Evolutionary conservation across 805 yeast species (phyloP).

Genomic region (Wickerhamomyces alni): DNA sequence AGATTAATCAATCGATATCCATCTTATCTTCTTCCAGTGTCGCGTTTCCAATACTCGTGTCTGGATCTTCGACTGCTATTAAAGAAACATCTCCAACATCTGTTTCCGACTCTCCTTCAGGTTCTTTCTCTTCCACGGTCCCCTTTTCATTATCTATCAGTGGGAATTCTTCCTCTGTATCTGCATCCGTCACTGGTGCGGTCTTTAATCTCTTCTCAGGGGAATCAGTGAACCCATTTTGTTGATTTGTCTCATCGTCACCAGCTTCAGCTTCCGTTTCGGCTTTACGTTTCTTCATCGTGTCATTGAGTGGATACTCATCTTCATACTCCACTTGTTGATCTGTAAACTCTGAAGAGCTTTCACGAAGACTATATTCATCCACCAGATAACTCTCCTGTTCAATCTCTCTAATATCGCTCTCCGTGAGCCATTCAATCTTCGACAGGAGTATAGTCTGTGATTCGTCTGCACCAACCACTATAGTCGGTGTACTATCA

Average conservation of each 20-base stretch:
- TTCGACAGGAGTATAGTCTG: conserved; percentile 18
- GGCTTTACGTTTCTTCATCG: not conserved
- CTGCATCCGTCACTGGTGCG: not conserved
- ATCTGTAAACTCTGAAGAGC: not conserved
- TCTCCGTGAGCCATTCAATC: conserved; percentile 22
- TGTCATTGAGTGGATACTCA: conserved; percentile 1
- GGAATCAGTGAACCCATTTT: conserved; percentile 5
- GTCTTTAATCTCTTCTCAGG: conserved; percentile 18
- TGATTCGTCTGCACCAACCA: conserved; percentile 12
- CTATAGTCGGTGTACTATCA: not conserved
- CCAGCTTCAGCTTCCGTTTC: conserved; percentile 3
- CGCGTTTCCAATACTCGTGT: conserved; percentile 9
- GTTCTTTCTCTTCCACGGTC: not conserved
- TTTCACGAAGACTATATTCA: conserved; percentile 4
- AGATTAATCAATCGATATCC: conserved; percentile 20
- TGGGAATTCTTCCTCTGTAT: not conserved
- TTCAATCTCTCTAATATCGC: conserved; percentile 15
- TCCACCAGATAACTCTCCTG: conserved; percentile 15
- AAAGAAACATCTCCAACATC: conserved; percentile 23
- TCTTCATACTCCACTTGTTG: conserved; percentile 7
- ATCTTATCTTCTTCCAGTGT: conserved; percentile 19
- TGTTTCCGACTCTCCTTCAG: not conserved
- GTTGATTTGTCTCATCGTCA: conserved; percentile 2
- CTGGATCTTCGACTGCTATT: conserved; percentile 10
- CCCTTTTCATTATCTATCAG: not conserved